These are phyloP conservation scores for Leccinum olivaceopallidum DNA, from an alignment of 768 basidiomycete species.

Conservation along the genomic window DNA sequence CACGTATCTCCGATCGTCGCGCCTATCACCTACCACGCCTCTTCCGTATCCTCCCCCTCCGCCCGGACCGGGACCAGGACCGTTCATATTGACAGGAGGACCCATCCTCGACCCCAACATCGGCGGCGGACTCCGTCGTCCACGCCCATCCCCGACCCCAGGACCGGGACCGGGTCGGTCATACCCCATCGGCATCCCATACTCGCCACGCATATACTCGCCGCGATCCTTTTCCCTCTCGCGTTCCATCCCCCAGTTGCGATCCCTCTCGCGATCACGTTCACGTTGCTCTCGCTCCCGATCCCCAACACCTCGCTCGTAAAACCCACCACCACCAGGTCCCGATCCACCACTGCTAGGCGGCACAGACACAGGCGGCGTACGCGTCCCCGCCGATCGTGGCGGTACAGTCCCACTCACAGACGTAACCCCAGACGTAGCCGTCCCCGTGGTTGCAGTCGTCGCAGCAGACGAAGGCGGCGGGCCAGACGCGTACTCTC, in stretches of 20 bases:
- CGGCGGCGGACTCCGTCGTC: slow-evolving; percentile 29
- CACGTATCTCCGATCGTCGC: slow-evolving; percentile 41
- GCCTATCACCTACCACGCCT: slow-evolving; percentile 22
- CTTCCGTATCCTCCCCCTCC: slow-evolving; percentile 20
- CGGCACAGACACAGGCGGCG: slow-evolving; percentile 27
- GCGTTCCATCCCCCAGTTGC: slow-evolving; percentile 18
- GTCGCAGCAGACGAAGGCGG: slow-evolving; percentile 22
- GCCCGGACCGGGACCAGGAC: slow-evolving; percentile 1
- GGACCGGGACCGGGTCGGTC: slow-evolving; percentile 24
- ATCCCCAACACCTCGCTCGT: slow-evolving; percentile 25
- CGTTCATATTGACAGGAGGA: background rate
- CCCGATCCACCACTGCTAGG: slow-evolving; percentile 15
- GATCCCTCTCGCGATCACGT: slow-evolving; percentile 6
- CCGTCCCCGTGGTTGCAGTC: background rate
- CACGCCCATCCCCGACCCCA: slow-evolving; percentile 13
- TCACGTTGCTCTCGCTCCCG: background rate
- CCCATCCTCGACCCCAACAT: slow-evolving; percentile 23
- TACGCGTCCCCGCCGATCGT: slow-evolving; percentile 17
- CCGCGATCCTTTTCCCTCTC: slow-evolving; percentile 36
- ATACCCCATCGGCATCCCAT: slow-evolving; percentile 34
- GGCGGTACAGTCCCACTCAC: slow-evolving; percentile 4
- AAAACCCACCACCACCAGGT: slow-evolving; percentile 27
- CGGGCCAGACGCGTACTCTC: slow-evolving; percentile 26
- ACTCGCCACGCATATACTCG: slow-evolving; percentile 33
- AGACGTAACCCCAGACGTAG: background rate